Evolutionary conservation across 2,329 filamentous ascomycete genomes (phyloP).

Genomic region (Hymenoscyphus salicellus): DNA sequence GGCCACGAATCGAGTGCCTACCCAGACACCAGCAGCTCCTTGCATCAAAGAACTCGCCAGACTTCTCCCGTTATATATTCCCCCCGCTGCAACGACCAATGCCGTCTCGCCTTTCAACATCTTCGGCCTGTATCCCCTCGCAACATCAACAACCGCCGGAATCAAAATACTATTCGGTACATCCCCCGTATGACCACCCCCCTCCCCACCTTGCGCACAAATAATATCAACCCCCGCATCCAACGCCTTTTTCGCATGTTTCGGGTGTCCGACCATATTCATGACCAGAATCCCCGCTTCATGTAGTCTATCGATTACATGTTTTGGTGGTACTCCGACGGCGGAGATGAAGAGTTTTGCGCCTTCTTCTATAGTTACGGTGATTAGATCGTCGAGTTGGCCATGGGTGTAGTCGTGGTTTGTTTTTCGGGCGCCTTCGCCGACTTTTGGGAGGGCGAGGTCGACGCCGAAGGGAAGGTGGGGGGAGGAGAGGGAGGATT

Average conservation of each 20-base stretch:
- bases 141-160: conserved; percentile 82
- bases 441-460: conserved; percentile 85
- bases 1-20: conserved; percentile 89
- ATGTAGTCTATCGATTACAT: conserved; percentile 74
- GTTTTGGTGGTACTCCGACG: conserved; percentile 77
- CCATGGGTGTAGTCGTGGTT: conserved; percentile 96
- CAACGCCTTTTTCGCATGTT: conserved; percentile 85
- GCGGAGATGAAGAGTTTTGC: conserved; percentile 83
- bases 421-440: conserved; percentile 77
- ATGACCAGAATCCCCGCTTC: conserved; percentile 78
- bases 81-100: conserved; percentile 84
- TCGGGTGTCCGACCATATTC: conserved; percentile 96
- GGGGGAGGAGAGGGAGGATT: conserved; percentile 64
- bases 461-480: conserved; percentile 85
- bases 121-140: conserved; percentile 55
- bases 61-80: conserved; percentile 77
- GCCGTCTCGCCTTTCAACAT: conserved; percentile 67
- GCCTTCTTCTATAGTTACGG: conserved; percentile 80
- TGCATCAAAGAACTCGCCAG: conserved; percentile 82
- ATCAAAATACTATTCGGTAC: conserved; percentile 83
- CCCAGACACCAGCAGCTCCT: conserved; percentile 87
- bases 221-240: conserved; percentile 85
- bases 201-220: conserved; percentile 89
- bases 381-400: conserved; percentile 81
- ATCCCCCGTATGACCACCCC: conserved; percentile 88